These are phyloP conservation scores for Oenanthe sinensis DNA, from an alignment of 129 eudicot species.

Conservation along the genomic window DNA sequence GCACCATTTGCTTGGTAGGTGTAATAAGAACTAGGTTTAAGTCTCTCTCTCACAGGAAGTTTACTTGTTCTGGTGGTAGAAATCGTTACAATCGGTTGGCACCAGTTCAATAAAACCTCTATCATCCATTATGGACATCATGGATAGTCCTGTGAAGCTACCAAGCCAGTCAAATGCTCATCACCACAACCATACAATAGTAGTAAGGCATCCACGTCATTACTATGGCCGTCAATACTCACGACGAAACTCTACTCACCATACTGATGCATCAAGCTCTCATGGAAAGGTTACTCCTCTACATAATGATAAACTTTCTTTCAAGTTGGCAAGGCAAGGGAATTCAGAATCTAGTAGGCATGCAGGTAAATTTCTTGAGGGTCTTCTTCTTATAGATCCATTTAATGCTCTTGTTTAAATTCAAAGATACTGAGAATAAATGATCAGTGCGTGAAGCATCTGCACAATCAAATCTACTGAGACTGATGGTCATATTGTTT, in stretches of 20 bases:
- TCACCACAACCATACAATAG: constrained; percentile 42
- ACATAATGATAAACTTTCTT: constrained; percentile 35
- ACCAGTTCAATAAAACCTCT: constrained; percentile 25
- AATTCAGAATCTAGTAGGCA: constrained; percentile 30
- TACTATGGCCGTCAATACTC: constrained; percentile 49
- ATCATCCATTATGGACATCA: constrained; percentile 37
- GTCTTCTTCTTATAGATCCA: not conserved
- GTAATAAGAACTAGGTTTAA: not conserved
- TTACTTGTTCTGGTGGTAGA: constrained; percentile 17
- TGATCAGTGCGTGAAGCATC: not conserved
- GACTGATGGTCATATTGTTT: not conserved
- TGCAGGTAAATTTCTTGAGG: constrained; percentile 32
- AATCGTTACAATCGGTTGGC: constrained; percentile 35
- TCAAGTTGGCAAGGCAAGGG: constrained; percentile 39
- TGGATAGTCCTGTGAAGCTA: constrained; percentile 34
- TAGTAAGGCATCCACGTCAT: constrained; percentile 52
- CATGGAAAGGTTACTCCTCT: constrained; percentile 31
- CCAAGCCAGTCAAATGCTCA: constrained; percentile 33
- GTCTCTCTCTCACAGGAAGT: constrained; percentile 1
- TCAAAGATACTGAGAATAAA: not conserved
- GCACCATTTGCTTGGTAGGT: not conserved
- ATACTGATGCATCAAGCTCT: constrained; percentile 53
- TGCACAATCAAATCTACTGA: not conserved
- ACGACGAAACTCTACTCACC: constrained; percentile 30
- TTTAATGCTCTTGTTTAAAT: not conserved